Percentiles rank a stretch among this genome's conserved stretches.
These are phyloP conservation scores for Simplicillium sp. DNA, from an alignment of 2,329 filamentous ascomycete genomes.

Conservation along the genomic window DNA sequence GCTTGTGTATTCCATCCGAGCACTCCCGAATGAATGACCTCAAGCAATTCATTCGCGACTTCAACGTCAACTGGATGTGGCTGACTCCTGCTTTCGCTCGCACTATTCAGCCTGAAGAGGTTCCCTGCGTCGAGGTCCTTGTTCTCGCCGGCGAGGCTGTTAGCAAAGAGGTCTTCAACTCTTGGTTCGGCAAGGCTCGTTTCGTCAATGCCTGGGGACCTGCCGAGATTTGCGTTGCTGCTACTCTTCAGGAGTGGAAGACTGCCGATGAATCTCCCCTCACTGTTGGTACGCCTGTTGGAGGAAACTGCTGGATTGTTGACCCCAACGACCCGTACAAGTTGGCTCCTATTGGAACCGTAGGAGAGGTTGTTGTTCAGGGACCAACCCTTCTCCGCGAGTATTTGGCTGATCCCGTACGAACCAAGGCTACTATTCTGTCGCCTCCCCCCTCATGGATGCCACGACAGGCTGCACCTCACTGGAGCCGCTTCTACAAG, in stretches of 20 bases:
- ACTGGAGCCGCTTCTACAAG: conserved; percentile 10
- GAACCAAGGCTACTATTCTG: conserved; percentile 13
- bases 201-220: conserved; percentile 5
- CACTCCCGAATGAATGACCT: conserved; percentile 5
- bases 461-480: not conserved
- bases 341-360: conserved; percentile 7
- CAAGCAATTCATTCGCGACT: conserved; percentile 4
- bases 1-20: conserved; percentile 7
- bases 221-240: not conserved
- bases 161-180: not conserved
- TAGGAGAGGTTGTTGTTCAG: conserved; percentile 12
- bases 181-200: conserved; percentile 1
- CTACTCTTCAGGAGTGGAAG: not conserved
- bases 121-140: not conserved
- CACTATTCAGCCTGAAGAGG: not conserved
- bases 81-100: conserved; percentile 3
- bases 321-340: conserved; percentile 2
- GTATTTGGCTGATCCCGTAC: conserved; percentile 6
- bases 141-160: conserved; percentile 1
- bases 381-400: conserved; percentile 8
- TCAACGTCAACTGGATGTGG: conserved; percentile 3
- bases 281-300: conserved; percentile 6
- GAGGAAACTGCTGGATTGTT: conserved; percentile 3
- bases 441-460: conserved; percentile 1
- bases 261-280: not conserved